phyloP scores from a whole-genome alignment of 352 stramenopile species.

The Phytophthora tentaculata region DNA sequence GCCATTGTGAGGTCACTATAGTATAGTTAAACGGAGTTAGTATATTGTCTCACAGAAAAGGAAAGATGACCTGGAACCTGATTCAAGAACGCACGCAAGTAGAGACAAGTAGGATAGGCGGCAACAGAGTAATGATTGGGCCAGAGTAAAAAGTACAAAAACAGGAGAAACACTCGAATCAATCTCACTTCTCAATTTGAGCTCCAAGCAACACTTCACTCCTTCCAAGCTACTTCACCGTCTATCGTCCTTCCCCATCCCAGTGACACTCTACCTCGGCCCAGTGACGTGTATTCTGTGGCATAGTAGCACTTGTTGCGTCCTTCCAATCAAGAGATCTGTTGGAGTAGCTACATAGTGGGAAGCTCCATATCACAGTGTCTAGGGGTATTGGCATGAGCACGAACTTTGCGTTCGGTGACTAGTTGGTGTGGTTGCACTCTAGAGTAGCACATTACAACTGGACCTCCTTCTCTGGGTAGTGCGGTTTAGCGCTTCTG shows the following conservation, averaged over 20 bases:
- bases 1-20: not conserved
- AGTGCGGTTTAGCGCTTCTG: constrained; percentile 7
- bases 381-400: constrained; percentile 4
- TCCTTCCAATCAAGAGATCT: too few relatives aligned
- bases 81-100: not conserved
- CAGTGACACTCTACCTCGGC: not conserved
- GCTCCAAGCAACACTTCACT: not conserved
- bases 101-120: not conserved
- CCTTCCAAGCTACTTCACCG: not conserved
- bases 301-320: constrained; percentile 23
- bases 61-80: not conserved
- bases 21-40: not conserved
- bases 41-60: not conserved
- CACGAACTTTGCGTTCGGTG: constrained; percentile 22
- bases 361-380: constrained; percentile 10
- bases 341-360: too few relatives aligned
- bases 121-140: not conserved
- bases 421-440: constrained; percentile 25
- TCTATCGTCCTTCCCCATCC: not conserved
- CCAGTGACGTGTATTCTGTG: not conserved
- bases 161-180: not conserved
- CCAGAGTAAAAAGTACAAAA: not conserved
- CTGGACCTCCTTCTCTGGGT: constrained; percentile 10
- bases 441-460: constrained; percentile 10
- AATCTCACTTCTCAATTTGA: constrained; percentile 2